phyloP scores from a whole-genome alignment of 1,284 basidiomycete genomes.

The Psilocybe mexicana region DNA sequence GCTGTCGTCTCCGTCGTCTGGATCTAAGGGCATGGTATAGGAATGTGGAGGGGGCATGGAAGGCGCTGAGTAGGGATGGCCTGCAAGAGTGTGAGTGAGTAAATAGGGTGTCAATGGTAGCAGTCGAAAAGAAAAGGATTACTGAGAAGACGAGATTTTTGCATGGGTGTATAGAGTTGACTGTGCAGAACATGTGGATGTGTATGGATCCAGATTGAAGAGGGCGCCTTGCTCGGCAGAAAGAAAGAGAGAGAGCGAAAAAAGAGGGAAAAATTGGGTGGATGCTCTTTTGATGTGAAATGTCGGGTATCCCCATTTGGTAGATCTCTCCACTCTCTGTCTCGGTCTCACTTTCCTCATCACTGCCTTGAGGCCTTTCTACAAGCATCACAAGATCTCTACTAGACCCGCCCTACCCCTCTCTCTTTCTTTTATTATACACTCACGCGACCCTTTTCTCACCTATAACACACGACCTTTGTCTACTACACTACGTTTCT shows the following conservation, averaged over 20 bases:
- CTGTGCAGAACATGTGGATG: slow-evolving; percentile 45
- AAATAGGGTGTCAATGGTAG: too few relatives aligned
- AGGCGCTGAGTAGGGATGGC: slow-evolving; percentile 54
- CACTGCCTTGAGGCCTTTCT: background rate
- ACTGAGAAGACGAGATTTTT: slow-evolving; percentile 50
- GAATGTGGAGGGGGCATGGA: slow-evolving; percentile 67
- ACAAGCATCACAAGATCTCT: background rate
- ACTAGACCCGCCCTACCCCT: background rate
- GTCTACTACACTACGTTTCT: too few relatives aligned
- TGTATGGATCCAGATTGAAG: slow-evolving; percentile 46
- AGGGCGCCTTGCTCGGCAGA: background rate
- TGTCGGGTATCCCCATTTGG: background rate
- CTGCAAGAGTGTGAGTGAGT: slow-evolving; percentile 31
- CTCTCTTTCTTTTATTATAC: too few relatives aligned
- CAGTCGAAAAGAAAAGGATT: slow-evolving; percentile 28
- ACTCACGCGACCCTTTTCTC: too few relatives aligned
- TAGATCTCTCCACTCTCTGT: background rate
- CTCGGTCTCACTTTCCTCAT: background rate
- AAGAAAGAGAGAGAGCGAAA: background rate
- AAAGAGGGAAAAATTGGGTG: background rate
- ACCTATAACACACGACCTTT: too few relatives aligned
- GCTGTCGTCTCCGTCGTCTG: slow-evolving; percentile 68
- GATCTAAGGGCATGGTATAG: slow-evolving; percentile 51
- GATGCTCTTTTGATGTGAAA: background rate
- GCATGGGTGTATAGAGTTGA: slow-evolving; percentile 41